These are phyloP conservation scores for Nitzschia inconspicua DNA, from an alignment of 108 stramenopile species.

Conservation along the genomic window DNA sequence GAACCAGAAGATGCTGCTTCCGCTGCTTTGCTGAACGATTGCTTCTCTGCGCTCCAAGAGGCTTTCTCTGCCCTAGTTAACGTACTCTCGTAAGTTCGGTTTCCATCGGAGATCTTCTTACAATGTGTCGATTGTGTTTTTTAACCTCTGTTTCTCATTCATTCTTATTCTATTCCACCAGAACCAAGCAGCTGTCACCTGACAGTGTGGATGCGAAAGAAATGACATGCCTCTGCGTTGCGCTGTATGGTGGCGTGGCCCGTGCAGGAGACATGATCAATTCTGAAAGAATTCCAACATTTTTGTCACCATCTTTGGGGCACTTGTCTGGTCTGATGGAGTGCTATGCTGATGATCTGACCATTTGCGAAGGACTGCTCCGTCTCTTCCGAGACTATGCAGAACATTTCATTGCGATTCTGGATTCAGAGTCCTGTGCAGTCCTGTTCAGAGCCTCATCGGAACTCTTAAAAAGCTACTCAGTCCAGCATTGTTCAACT, in stretches of 20 bases:
- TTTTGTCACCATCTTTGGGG: slow-evolving; percentile 67
- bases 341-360: slow-evolving; percentile 66
- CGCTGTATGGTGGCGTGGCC: slow-evolving; percentile 69
- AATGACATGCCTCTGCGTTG: slow-evolving; percentile 71
- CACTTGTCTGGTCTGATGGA: slow-evolving; percentile 76
- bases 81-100: slow-evolving; percentile 48
- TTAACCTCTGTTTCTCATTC: background rate
- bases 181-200: slow-evolving; percentile 48
- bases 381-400: slow-evolving; percentile 78
- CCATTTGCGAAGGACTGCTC: slow-evolving; percentile 72
- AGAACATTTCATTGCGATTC: slow-evolving; percentile 70
- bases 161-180: background rate
- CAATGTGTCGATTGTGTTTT: background rate
- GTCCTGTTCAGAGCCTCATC: slow-evolving; percentile 67
- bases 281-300: slow-evolving; percentile 69
- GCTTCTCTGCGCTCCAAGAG: slow-evolving; percentile 54
- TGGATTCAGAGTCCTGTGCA: slow-evolving; percentile 60
- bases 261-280: slow-evolving; percentile 72
- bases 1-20: slow-evolving; percentile 55
- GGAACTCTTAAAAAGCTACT: slow-evolving; percentile 68
- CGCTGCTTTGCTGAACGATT: slow-evolving; percentile 45
- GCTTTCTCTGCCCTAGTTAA: slow-evolving; percentile 64
- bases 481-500: slow-evolving; percentile 48
- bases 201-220: slow-evolving; percentile 60
- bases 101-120: background rate